Evolutionary conservation across 2,329 filamentous ascomycete genomes (phyloP), one percentile per base, ranked within the genome.

Genomic region (Colletotrichum godetiae): DNA sequence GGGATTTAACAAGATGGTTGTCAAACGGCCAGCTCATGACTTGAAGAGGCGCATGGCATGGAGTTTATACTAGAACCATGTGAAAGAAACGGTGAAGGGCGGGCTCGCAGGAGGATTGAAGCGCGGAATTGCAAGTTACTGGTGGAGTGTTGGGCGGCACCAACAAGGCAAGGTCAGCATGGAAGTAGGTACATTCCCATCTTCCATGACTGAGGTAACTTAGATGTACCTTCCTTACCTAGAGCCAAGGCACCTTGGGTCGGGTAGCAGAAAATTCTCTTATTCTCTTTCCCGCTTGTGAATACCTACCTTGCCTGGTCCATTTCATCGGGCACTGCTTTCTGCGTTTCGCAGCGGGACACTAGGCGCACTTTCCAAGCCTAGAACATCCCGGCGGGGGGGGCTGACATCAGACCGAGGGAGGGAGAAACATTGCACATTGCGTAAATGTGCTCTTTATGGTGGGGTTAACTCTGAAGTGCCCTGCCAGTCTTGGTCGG

Each of bases 91-190:
- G 60, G 67, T 70, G 67, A 73, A 13, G 59, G 37, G 27, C 53
- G 31, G 52, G 56, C 37, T 37, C 35, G 59, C 37, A 49, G 42
- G 19, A 49, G 42, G 42, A 42, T 19, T 13, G 59, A 37, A 49
- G 13, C 19, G 15, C 59, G 37, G 59, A 62, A 62, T 49, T 49
- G 27, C 37, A 37, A 33, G 42, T 49, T 49, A 19, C 19, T 49
- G 42, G 61, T 63, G 70, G 27, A 70, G 71, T 71, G 60, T 73
- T 73, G 67, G 71, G 67, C 71, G 60, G 60, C 67, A 35, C 42
- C 42, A 49, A 19, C 42, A 49, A 49, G 42, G 56, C 49, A 61
- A 56, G 11, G n/a, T 46, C 33, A 64, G 53, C 46, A 33, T 67
- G 19, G 37, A 15, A 42, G 6, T 13, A 37, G 37, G 56, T 67